Evolutionary conservation across 1,139 yeast species (phyloP).

Genomic region (Hanseniaspora uvarum): DNA sequence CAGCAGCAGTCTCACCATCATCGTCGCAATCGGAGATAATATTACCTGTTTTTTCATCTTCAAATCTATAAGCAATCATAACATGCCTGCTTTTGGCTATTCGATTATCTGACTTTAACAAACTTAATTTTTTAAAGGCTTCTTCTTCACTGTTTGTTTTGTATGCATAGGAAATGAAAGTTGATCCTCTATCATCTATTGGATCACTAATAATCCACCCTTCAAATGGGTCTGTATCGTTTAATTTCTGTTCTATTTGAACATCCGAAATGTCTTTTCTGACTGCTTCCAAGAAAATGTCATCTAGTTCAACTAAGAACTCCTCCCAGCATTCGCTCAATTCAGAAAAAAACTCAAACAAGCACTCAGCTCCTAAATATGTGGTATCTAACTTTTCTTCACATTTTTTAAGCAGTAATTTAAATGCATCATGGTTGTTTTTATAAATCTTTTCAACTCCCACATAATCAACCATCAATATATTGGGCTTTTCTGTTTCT

Average conservation of each 20-base stretch:
- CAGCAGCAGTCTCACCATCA: slow-evolving; percentile 97
- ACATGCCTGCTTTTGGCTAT: slow-evolving; percentile 64
- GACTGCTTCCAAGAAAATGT: slow-evolving; percentile 19
- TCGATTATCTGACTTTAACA: slow-evolving; percentile 53
- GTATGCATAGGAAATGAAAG: slow-evolving; percentile 69
- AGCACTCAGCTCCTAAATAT: slow-evolving; percentile 53
- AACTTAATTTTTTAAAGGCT: slow-evolving; percentile 44
- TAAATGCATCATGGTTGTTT: slow-evolving; percentile 35
- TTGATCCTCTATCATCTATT: slow-evolving; percentile 70
- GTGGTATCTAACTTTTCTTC: slow-evolving; percentile 42
- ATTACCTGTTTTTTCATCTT: slow-evolving; percentile 40
- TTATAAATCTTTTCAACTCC: slow-evolving; percentile 30
- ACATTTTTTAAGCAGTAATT: slow-evolving; percentile 38
- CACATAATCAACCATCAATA: slow-evolving; percentile 38
- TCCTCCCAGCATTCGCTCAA: slow-evolving; percentile 3
- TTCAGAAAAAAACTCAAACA: slow-evolving; percentile 68
- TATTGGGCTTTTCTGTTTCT: slow-evolving; percentile 42
- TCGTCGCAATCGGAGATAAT: slow-evolving; percentile 81
- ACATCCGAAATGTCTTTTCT: slow-evolving; percentile 18
- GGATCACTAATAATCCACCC: slow-evolving; percentile 77
- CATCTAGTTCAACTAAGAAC: slow-evolving; percentile 26
- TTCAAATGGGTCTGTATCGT: slow-evolving; percentile 34
- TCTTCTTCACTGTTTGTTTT: slow-evolving; percentile 53
- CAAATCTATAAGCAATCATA: slow-evolving; percentile 78
- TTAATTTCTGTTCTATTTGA: slow-evolving; percentile 27